Conservation (phyloP, 2,329 filamentous ascomycete genomes). For the Curvularia spicifera region DNA sequence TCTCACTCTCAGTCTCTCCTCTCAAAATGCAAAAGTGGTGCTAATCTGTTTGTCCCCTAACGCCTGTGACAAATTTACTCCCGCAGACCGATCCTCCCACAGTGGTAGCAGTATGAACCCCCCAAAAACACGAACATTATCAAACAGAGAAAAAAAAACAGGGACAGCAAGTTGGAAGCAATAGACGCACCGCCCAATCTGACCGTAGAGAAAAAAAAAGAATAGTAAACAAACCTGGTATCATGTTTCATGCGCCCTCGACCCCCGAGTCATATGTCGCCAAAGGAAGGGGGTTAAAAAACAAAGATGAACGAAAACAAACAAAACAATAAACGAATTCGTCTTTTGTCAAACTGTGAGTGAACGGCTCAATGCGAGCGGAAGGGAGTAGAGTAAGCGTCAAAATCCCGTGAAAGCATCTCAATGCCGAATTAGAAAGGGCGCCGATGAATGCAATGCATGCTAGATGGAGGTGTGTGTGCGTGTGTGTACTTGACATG, state of each 20-base stretch:
- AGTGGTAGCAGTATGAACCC: neutral
- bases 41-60: neutral
- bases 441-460: conserved; percentile 7
- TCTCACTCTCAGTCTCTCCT: neutral
- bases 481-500: neutral
- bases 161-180: neutral
- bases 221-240: neutral
- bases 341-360: neutral
- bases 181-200: neutral
- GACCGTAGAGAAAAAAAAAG: neutral
- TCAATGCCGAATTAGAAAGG: neutral
- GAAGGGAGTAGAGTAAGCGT: neutral
- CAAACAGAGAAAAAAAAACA: neutral
- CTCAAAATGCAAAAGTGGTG: neutral
- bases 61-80: neutral
- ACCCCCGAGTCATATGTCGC: neutral
- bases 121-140: neutral
- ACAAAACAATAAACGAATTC: neutral
- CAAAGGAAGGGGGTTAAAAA: neutral
- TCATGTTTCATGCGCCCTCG: neutral
- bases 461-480: neutral
- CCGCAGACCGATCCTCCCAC: neutral
- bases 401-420: neutral
- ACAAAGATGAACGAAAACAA: neutral
- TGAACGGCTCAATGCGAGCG: neutral